These are phyloP conservation scores for Polyporus tsugae DNA, from an alignment of 1,284 basidiomycete genomes.

Conservation along the genomic window DNA sequence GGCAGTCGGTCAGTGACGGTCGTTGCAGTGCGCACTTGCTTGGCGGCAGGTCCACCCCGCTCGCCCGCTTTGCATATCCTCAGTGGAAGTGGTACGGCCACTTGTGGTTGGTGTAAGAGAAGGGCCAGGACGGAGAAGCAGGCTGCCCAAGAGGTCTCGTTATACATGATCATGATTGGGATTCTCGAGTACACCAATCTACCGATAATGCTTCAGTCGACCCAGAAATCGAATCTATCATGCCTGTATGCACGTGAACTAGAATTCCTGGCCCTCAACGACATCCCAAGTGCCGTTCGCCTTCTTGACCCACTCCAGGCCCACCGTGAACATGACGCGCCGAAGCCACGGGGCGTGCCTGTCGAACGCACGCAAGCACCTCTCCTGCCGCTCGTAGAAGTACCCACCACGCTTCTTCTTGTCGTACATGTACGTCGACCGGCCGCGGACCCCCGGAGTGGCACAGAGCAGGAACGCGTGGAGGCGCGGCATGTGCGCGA, in stretches of 20 bases:
- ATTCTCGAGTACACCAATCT: too few relatives aligned
- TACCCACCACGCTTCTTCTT: not conserved
- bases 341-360: not conserved
- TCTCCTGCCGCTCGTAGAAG: not conserved
- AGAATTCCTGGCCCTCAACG: not conserved
- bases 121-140: too few relatives aligned
- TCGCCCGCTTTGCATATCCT: too few relatives aligned
- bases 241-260: not conserved
- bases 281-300: not conserved
- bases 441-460: not conserved
- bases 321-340: not conserved
- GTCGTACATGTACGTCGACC: not conserved
- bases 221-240: too few relatives aligned
- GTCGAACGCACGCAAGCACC: not conserved
- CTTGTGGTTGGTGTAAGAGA: too few relatives aligned
- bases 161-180: too few relatives aligned
- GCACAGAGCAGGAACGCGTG: not conserved
- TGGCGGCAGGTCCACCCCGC: too few relatives aligned
- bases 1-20: too few relatives aligned
- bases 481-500: conserved; percentile 4
- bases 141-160: too few relatives aligned
- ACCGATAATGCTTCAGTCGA: too few relatives aligned
- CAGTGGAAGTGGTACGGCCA: too few relatives aligned
- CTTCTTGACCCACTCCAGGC: not conserved
- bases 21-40: too few relatives aligned